phyloP scores from a whole-genome alignment of 371 early-diverging fungal species.

The Zopfochytrium polystomum region DNA sequence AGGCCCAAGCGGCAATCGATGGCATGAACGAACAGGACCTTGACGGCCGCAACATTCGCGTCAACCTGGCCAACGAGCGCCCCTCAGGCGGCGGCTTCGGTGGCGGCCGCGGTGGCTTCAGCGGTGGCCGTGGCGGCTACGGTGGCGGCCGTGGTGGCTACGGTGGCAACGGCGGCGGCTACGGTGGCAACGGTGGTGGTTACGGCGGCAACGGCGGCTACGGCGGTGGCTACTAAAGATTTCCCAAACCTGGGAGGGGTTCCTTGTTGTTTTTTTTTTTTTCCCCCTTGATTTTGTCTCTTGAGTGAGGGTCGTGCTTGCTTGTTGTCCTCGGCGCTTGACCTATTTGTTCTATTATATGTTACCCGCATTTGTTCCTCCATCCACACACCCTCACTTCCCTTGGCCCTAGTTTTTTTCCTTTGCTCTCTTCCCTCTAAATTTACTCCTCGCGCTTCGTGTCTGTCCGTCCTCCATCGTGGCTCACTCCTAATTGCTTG shows the following conservation, averaged over 20 bases:
- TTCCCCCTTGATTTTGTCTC: too few relatives aligned
- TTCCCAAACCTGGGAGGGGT: too few relatives aligned
- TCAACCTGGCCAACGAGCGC: conserved; percentile 50
- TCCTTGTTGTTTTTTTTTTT: too few relatives aligned
- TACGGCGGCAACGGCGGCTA: conserved; percentile 16
- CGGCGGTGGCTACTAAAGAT: background rate
- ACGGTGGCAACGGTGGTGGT: conserved; percentile 23
- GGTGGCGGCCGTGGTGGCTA: conserved; percentile 24
- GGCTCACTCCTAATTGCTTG: too few relatives aligned
- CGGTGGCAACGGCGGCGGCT: conserved; percentile 13
- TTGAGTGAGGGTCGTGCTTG: too few relatives aligned
- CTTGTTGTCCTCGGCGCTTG: too few relatives aligned
- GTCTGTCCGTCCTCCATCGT: too few relatives aligned
- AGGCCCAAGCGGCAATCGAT: conserved; percentile 60
- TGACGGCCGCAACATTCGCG: conserved; percentile 66
- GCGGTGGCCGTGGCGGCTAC: conserved; percentile 28
- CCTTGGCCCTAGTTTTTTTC: background rate
- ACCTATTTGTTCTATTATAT: too few relatives aligned
- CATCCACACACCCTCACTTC: too few relatives aligned
- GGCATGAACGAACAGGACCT: conserved; percentile 58
- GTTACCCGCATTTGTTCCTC: too few relatives aligned
- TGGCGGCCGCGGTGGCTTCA: conserved; percentile 28
- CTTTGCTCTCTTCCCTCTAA: background rate
- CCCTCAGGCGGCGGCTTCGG: conserved; percentile 37
- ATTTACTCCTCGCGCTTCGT: too few relatives aligned